A percentile compares a stretch with the other conserved stretches of the same genome.
phyloP scores from a whole-genome alignment of 106 monocot species.

The Vanilla planifolia region DNA sequence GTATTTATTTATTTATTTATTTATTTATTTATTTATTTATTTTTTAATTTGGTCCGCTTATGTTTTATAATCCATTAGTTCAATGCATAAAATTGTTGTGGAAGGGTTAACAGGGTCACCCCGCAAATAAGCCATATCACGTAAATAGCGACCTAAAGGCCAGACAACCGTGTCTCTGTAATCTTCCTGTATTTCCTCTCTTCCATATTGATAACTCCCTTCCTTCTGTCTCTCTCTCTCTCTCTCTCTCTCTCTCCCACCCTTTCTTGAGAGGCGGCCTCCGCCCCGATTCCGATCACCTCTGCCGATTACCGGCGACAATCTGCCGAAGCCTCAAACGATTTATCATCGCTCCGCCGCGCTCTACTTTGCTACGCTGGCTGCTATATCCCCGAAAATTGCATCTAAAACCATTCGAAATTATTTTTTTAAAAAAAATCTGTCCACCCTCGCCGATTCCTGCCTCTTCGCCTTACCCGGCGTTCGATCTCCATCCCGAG shows the following conservation, averaged over 20 bases:
- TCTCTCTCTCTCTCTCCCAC: background rate
- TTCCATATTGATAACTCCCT: conserved; percentile 4
- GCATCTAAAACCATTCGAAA: background rate
- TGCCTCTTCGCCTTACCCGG: conserved; percentile 7
- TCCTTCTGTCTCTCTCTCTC: background rate
- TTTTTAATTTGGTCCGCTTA: too few relatives aligned
- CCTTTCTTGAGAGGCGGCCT: conserved; percentile 5
- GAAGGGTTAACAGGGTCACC: background rate
- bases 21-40: too few relatives aligned
- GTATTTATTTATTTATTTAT: too few relatives aligned
- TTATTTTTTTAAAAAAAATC: conserved; percentile 13
- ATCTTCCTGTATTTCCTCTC: conserved; percentile 3
- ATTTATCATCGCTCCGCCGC: background rate
- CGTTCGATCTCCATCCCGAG: conserved; percentile 18
- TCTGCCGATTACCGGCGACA: conserved; percentile 13
- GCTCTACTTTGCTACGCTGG: background rate
- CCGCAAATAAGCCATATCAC: background rate
- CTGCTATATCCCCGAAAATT: conserved; percentile 8
- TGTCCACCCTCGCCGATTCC: conserved; percentile 5
- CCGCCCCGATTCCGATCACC: conserved; percentile 6
- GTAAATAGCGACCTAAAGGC: conserved; percentile 6
- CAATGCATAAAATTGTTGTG: background rate
- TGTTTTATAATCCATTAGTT: too few relatives aligned
- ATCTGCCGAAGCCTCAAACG: background rate
- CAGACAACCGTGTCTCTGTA: background rate